Conservation (phyloP, 2,329 filamentous ascomycete species). For the Phaeosphaeria sp. region DNA sequence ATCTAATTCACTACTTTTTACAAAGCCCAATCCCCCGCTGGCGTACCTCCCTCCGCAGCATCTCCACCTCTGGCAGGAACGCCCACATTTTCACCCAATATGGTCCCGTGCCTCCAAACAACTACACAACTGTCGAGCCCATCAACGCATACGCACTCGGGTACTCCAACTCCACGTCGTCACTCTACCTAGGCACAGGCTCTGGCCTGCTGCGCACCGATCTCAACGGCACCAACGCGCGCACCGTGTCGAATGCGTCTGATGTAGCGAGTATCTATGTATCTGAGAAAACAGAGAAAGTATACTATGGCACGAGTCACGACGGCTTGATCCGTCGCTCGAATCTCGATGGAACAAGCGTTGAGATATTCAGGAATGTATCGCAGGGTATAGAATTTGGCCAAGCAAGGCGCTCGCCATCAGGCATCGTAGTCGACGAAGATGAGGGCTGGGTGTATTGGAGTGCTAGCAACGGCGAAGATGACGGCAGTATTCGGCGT, state of each 20-base stretch:
- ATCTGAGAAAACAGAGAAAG: slow-evolving; percentile 9
- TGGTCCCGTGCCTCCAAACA: slow-evolving; percentile 2
- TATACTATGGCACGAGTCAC: slow-evolving; percentile 14
- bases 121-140: slow-evolving; percentile 2
- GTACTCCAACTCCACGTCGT: slow-evolving; percentile 7
- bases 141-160: slow-evolving; percentile 9
- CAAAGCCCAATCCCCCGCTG: slow-evolving; percentile 10
- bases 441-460: slow-evolving; percentile 19
- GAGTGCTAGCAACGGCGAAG: slow-evolving; percentile 8
- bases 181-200: slow-evolving; percentile 14
- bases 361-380: slow-evolving; percentile 12
- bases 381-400: background rate
- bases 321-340: slow-evolving; percentile 13
- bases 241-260: slow-evolving; percentile 2
- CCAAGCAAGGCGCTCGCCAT: slow-evolving; percentile 7
- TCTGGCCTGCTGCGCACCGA: slow-evolving; percentile 15
- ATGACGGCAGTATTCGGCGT: slow-evolving; percentile 17
- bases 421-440: slow-evolving; percentile 14
- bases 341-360: slow-evolving; percentile 12
- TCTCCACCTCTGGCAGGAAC: slow-evolving; percentile 13
- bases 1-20: too few species aligned
- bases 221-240: slow-evolving; percentile 8
- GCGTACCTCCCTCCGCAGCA: slow-evolving; percentile 18
- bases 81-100: slow-evolving; percentile 13
- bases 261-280: slow-evolving; percentile 9